Base-by-base conservation (phyloP, 192 early-diverging fungal genomes). In the Paraglomus occultum region DNA sequence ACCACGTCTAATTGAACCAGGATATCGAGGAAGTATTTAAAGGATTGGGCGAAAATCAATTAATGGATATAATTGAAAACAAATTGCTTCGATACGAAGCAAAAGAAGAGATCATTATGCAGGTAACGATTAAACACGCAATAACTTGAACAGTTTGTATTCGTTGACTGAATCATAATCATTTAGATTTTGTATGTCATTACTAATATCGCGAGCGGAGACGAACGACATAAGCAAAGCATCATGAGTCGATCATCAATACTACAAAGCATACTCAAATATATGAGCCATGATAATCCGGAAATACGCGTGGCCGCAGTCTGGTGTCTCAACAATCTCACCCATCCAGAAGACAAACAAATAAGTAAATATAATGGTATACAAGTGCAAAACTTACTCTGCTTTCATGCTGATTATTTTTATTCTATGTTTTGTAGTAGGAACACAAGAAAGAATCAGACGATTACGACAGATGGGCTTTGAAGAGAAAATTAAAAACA, bases 271-370 rank as follows among this genome's bases (percentile, higher is more conserved):
- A 72, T 88, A 17, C 54, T 81, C 6, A 72, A 67, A n/a, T 74
- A 78, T 60, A 80, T 86, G 80, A 76, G 67, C 1, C 88, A 92
- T 68, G 75, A 82, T 0, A 82, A 79, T 38, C 67, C 84, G 15
- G 53, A 77, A 17, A 82, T 92, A 42, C 86, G 89, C 4, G 70
- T 89, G 2, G 89, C 82, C 3, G 81, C 89, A 11, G 74, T 84
- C 17, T 94, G 89, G 90, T 83, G 82, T 70, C 75, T 91, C 31
- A 89, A 92, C 50, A 94, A 93, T 73, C 71, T 90, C 51, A 89
- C 89, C 10, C 91, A 88, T 82, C 72, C 74, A 3, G 87, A 91
- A 17, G 85, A 88, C 20, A 76, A 77, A 12, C 74, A 74, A 17
- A 65, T 38, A 64, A 50, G 70, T 65, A 74, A 23, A 51, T 61